A percentile compares a stretch with the other conserved stretches of the same genome.
Evolutionary conservation across 495 filamentous ascomycete genomes (phyloP).

Genomic region (Penicillium paxilli): DNA sequence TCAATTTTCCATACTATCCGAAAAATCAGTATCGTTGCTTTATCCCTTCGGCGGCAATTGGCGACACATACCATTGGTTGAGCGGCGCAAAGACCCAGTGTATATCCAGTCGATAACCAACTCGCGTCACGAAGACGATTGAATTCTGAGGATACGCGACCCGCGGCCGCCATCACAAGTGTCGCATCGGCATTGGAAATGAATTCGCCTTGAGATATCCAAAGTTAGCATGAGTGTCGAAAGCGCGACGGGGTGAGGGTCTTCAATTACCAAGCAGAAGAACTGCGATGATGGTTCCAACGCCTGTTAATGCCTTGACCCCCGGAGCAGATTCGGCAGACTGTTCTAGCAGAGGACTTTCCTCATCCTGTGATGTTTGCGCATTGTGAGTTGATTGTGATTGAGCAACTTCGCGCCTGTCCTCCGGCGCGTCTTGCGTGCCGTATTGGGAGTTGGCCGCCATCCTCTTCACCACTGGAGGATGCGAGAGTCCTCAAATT

Average conservation of each 20-base stretch:
- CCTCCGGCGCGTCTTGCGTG: neutral
- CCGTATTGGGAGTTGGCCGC: constrained; percentile 3
- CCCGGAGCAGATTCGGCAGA: neutral
- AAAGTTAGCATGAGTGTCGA: neutral
- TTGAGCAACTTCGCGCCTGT: neutral
- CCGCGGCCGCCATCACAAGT: constrained; percentile 62
- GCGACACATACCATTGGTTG: constrained; percentile 49
- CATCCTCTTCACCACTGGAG: constrained; percentile 3
- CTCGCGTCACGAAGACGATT: constrained; percentile 56
- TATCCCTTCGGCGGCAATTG: neutral
- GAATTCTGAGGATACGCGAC: constrained; percentile 67
- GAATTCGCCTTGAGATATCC: constrained; percentile 56
- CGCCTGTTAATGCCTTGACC: constrained; percentile 16
- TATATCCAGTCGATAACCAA: constrained; percentile 69
- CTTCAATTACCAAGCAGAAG: constrained; percentile 31
- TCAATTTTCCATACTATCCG: constrained; percentile 45
- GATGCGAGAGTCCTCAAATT: too few relatives aligned
- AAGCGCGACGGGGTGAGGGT: neutral
- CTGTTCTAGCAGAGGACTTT: constrained; percentile 18
- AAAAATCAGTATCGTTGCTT: neutral
- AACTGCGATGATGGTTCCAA: constrained; percentile 36
- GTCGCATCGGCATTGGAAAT: constrained; percentile 62
- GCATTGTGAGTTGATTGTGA: neutral
- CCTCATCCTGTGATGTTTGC: constrained; percentile 21
- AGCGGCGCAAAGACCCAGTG: constrained; percentile 57